Evolutionary conservation across 805 yeast genomes (phyloP), one percentile per base, ranked within the genome.

Genomic region (Metschnikowia aberdeeniae): DNA sequence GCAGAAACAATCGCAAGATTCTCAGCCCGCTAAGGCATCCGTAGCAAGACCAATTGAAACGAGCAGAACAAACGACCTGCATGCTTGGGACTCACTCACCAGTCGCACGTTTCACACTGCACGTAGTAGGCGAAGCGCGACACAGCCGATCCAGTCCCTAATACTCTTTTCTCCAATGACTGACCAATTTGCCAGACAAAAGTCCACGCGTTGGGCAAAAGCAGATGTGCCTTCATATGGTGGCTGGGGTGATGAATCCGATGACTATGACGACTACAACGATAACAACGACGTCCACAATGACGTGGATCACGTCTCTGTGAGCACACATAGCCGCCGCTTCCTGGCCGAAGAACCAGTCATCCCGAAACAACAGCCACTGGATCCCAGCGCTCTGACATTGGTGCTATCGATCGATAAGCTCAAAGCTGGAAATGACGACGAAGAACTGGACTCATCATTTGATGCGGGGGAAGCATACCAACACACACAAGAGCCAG

Each of bases 171-270:
- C 28, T 14, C 24, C 29, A 12, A 60, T 61, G 64, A 46, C 58
- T 2, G 75, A 69, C 39, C 61, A 64, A 40, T 67, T 71, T 50
- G 73, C 64, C 26, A 63, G 76, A 55, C 75, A 70, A 45, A 63
- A 63, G 38, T 70, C 75, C 31, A 62, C 73, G 6, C 57, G 76
- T 40, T 71, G 76, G 76, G 73, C 63, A 9, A 66, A 64, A 43
- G 69, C 75, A 6, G 52, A 65, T n/a, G 67, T 64, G 5, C 76
- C 75, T n/a, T 44, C 61, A 3, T 69, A 69, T 46, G 73, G 73
- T 1, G 72, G 67, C 44, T 70, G 75, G 75, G 67, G 61, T 19
- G 69, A 64, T 43, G 70, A 64, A 24, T 61, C 61, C 43, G 69
- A 62, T 28, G 61, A 55, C 19, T 53, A 55, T 30, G 52, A 42